Percentiles rank a stretch among this genome's conserved stretches.
These are phyloP conservation scores for Nigrospora sphaerica DNA, from an alignment of 2,329 filamentous ascomycete genomes.

Conservation along the genomic window DNA sequence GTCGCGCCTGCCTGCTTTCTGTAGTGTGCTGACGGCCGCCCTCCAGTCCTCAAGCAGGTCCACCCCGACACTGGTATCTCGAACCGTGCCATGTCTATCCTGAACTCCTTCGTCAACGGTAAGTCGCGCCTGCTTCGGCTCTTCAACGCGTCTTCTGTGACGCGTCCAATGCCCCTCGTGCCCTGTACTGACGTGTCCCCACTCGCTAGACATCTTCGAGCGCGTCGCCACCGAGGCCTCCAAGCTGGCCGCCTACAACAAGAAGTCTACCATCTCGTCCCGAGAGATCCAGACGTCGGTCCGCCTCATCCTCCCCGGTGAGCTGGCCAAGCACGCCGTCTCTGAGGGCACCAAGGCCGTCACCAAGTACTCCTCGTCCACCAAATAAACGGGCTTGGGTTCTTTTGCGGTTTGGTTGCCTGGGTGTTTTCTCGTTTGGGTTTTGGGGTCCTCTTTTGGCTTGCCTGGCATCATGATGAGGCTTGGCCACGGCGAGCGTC, in stretches of 20 bases:
- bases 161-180: background rate
- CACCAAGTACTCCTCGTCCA: conserved; percentile 99
- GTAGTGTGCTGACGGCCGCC: background rate
- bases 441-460: conserved; percentile 30
- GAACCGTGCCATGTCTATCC: conserved; percentile 98
- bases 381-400: conserved; percentile 67
- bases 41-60: conserved; percentile 94
- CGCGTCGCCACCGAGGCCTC: conserved; percentile 96
- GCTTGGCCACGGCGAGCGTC: conserved; percentile 28
- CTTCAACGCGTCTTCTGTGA: background rate
- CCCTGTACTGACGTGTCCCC: conserved; percentile 12
- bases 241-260: conserved; percentile 99
- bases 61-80: conserved; percentile 99
- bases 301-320: conserved; percentile 93
- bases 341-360: conserved; percentile 99
- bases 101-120: conserved; percentile 99
- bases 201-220: conserved; percentile 86
- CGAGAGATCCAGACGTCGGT: conserved; percentile 99
- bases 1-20: conserved; percentile 8
- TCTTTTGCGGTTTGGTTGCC: conserved; percentile 42
- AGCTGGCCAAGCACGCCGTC: conserved; percentile 98
- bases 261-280: conserved; percentile 99
- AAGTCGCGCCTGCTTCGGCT: conserved; percentile 28
- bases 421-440: conserved; percentile 46
- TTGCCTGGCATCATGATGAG: conserved; percentile 50